A percentile compares a stretch with the other conserved stretches of the same genome.
phyloP scores from a whole-genome alignment of 352 stramenopile species.

The Phytophthora sp. region DNA sequence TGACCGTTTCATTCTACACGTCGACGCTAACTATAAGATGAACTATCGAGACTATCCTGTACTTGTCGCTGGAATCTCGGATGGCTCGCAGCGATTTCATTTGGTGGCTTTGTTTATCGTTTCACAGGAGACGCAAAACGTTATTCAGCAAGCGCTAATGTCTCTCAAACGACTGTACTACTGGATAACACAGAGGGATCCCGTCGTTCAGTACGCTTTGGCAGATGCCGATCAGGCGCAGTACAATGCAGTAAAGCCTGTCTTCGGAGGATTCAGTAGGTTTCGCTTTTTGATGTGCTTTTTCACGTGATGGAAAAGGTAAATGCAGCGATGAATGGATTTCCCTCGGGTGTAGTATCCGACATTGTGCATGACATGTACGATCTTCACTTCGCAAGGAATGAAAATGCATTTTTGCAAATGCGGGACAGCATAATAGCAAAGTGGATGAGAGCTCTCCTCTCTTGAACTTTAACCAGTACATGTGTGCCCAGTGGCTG shows the following conservation, averaged over 20 bases:
- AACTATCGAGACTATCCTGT: neutral
- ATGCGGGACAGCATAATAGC: neutral
- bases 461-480: slow-evolving; percentile 1
- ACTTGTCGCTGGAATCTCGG: neutral
- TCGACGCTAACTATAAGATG: neutral
- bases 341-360: neutral
- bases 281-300: slow-evolving; percentile 10
- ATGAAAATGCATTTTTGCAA: neutral
- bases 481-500: slow-evolving; percentile 17
- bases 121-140: neutral
- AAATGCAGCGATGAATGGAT: neutral
- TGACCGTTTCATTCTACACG: neutral
- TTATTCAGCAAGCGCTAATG: neutral
- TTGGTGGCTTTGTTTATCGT: neutral
- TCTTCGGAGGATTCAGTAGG: neutral
- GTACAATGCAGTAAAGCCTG: neutral
- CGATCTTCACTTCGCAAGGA: slow-evolving; percentile 24
- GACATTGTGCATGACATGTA: slow-evolving; percentile 12
- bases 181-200: neutral
- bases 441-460: neutral
- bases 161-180: neutral
- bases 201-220: slow-evolving; percentile 10
- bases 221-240: slow-evolving; percentile 7
- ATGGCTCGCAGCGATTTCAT: neutral
- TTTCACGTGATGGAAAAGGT: slow-evolving; percentile 22